Evolutionary conservation across 352 stramenopile genomes (phyloP), one percentile per base, ranked within the genome.

Genomic region (Blastocystis sp.): DNA sequence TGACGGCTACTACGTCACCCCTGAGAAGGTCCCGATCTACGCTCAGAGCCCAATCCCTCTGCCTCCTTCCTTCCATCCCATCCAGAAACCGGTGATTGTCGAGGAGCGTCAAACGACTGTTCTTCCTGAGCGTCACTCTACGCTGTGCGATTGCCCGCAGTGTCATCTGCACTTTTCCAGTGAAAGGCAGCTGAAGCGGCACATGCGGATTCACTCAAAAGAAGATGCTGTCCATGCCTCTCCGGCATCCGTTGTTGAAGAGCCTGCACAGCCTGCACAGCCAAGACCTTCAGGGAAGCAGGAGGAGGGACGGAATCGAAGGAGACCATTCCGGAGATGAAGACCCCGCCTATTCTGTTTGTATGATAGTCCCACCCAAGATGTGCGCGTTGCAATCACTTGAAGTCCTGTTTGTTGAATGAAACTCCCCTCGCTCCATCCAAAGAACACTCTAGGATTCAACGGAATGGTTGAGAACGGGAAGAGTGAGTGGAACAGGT

Each of bases 121-220:
- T 56, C 5, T 14, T 56, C 67, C 67, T 62, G n/a, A 59, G 28
- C 3, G 38, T 11, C 21, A 21, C 34, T 19, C 23, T 77, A 40
- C 38, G 19, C 7, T 28, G 17, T n/a, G 28, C 60, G 11, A 62
- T 5, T 77, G 67, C 52, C 19, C 19, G 0, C n/a, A 61, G 17
- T 77, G 67, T 40, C 41, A 77, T 2, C 67, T 77, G 19, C 67
- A 77, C 48, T 77, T 77, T 40, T 14, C 19, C 21, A 59, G 28
- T 48, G 67, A 77, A n/a, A 3, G 67, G 52, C 67, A 77, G 28
- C 0, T 56, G 11, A 77, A 77, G 41, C 34, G 67, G 0, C 67
- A 77, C 41, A 38, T 40, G n/a, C 38, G 67, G 60, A 19, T 48
- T 21, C 67, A 77, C 48, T 17, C 5, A 14, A 56, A 14, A 17